phyloP scores from a whole-genome alignment of 2,329 filamentous ascomycete genomes.

The Monosporascus ibericus region DNA sequence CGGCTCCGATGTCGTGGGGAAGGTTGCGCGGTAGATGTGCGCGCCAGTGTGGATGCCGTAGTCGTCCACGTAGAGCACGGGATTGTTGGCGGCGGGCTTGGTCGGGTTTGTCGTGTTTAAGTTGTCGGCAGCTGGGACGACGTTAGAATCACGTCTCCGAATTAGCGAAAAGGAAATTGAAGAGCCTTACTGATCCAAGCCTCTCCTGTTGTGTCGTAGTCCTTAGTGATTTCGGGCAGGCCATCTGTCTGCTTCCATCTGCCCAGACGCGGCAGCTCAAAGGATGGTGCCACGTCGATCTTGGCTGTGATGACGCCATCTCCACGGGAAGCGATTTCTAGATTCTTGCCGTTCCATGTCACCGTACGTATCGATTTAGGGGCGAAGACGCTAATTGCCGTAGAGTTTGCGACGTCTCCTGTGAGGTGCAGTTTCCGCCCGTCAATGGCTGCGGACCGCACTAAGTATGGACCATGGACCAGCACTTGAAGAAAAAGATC shows the following conservation, averaged over 20 bases:
- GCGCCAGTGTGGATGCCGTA: conserved; percentile 49
- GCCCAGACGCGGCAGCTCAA: conserved; percentile 33
- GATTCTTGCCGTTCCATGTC: conserved; percentile 44
- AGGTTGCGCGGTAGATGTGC: conserved; percentile 49
- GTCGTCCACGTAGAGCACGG: conserved; percentile 51
- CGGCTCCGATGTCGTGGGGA: conserved; percentile 30
- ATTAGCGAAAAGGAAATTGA: too few species aligned
- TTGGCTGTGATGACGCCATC: conserved; percentile 23
- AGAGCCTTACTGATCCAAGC: conserved; percentile 34
- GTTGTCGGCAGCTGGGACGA: conserved; percentile 36
- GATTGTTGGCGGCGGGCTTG: conserved; percentile 42
- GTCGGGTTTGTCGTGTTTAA: conserved; percentile 41
- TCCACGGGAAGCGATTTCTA: conserved; percentile 18
- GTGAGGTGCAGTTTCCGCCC: conserved; percentile 32
- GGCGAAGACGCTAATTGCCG: conserved; percentile 40
- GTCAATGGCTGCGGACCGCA: conserved; percentile 36
- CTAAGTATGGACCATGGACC: conserved; percentile 46
- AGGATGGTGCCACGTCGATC: conserved; percentile 21
- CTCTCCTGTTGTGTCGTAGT: conserved; percentile 36
- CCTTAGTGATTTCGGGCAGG: conserved; percentile 38
- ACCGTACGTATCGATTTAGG: conserved; percentile 37
- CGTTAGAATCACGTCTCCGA: neutral
- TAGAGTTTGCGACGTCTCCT: conserved; percentile 38
- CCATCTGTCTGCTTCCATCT: conserved; percentile 42
- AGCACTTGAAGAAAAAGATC: conserved; percentile 30